A percentile compares a stretch with the other conserved stretches of the same genome.
phyloP scores from a whole-genome alignment of 2,329 filamentous ascomycete genomes.

The Penicillium rolfsii region DNA sequence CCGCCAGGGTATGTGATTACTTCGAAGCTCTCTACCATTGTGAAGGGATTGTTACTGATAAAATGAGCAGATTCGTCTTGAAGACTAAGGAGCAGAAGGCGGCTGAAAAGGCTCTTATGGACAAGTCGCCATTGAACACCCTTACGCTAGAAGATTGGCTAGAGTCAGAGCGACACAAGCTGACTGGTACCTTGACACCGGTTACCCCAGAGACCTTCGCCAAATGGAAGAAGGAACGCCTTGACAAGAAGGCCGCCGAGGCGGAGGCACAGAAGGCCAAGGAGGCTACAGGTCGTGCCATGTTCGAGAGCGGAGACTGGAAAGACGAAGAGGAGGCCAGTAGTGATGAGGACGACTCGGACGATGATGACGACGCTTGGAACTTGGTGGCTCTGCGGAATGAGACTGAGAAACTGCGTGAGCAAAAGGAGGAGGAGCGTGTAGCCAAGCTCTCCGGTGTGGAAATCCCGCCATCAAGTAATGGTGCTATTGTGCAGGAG shows the following conservation, averaged over 20 bases:
- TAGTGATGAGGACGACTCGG: constrained; percentile 60
- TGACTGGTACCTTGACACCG: constrained; percentile 87
- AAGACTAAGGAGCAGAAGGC: constrained; percentile 98
- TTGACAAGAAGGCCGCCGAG: constrained; percentile 95
- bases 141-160: constrained; percentile 96
- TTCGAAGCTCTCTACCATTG: background rate
- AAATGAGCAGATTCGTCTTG: constrained; percentile 73
- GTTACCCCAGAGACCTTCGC: constrained; percentile 92
- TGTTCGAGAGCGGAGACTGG: constrained; percentile 98
- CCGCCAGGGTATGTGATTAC: constrained; percentile 78
- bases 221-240: constrained; percentile 93
- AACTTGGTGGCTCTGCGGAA: constrained; percentile 80
- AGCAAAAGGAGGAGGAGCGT: constrained; percentile 77
- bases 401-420: constrained; percentile 78
- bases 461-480: constrained; percentile 26
- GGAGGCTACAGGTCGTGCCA: constrained; percentile 89
- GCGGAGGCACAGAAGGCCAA: constrained; percentile 87
- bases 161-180: constrained; percentile 93
- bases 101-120: constrained; percentile 91
- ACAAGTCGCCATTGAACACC: constrained; percentile 93
- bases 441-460: constrained; percentile 46
- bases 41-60: constrained; percentile 14
- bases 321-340: constrained; percentile 60
- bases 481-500: constrained; percentile 29
- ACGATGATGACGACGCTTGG: constrained; percentile 65